Evolutionary conservation across 352 stramenopile genomes (phyloP).

Genomic region (Phytophthora meadii): DNA sequence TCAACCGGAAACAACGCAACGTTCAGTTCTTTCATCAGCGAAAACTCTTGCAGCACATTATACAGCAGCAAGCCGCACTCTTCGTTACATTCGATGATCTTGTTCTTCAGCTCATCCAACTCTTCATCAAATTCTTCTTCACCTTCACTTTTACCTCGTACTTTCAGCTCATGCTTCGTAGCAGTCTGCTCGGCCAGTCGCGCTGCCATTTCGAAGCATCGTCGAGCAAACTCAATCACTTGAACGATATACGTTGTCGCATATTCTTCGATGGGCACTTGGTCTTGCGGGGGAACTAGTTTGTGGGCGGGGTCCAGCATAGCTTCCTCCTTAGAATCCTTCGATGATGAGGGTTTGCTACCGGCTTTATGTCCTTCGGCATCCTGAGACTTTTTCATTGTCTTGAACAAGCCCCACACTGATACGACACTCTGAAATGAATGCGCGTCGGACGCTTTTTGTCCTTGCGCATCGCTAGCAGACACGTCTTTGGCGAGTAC

Average conservation of each 20-base stretch:
- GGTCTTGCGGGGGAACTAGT: not conserved
- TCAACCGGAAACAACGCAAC: slow-evolving; percentile 31
- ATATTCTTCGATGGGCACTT: slow-evolving; percentile 54
- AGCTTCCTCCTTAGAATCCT: slow-evolving; percentile 8
- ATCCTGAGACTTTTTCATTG: slow-evolving; percentile 63
- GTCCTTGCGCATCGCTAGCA: not conserved
- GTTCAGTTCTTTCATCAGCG: slow-evolving; percentile 49
- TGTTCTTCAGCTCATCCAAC: slow-evolving; percentile 41
- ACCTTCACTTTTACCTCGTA: slow-evolving; percentile 15
- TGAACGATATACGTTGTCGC: slow-evolving; percentile 53
- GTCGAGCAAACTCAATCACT: slow-evolving; percentile 68
- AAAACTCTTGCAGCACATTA: slow-evolving; percentile 74
- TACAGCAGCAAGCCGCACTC: slow-evolving; percentile 80
- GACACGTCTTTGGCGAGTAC: not conserved
- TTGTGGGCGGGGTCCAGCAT: slow-evolving; percentile 1
- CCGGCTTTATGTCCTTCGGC: slow-evolving; percentile 10
- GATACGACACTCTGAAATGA: slow-evolving; percentile 56
- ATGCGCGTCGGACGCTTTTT: not conserved
- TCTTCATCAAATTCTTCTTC: slow-evolving; percentile 31
- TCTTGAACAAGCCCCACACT: slow-evolving; percentile 55
- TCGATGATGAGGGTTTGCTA: slow-evolving; percentile 5
- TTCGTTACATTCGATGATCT: slow-evolving; percentile 70
- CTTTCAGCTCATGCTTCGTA: slow-evolving; percentile 17
- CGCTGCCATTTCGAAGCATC: slow-evolving; percentile 74
- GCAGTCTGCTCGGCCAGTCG: slow-evolving; percentile 35